Percentiles rank a stretch among this genome's conserved stretches.
phyloP scores from a whole-genome alignment of 139 green algal species.

The Nannochloris sp. region DNA sequence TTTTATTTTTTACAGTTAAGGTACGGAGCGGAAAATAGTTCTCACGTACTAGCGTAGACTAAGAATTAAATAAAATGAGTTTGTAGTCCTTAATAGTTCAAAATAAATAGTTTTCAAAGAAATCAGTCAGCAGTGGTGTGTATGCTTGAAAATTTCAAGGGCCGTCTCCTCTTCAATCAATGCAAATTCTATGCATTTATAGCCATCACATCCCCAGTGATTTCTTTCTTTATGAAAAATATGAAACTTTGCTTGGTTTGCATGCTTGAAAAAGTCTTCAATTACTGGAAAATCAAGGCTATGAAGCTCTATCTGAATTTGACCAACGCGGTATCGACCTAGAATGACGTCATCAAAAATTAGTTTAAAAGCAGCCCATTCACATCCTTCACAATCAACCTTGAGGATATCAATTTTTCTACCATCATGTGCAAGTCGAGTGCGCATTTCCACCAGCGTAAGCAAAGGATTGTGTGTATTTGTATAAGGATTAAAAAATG shows the following conservation, averaged over 20 bases:
- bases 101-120: no score
- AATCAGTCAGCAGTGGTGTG: no score
- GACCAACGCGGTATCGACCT: not conserved
- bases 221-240: slow-evolving; percentile 8
- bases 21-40: no score
- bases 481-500: no score
- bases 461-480: not conserved
- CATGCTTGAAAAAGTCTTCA: not conserved
- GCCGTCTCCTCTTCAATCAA: not conserved
- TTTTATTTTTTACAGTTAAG: no score
- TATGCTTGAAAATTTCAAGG: not conserved
- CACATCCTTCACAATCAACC: slow-evolving; percentile 6
- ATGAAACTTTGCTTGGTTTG: not conserved
- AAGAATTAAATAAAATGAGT: no score
- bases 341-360: not conserved
- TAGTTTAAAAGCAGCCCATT: not conserved
- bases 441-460: not conserved
- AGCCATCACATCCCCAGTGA: slow-evolving; percentile 9
- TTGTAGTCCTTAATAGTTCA: no score
- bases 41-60: no score
- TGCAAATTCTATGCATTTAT: slow-evolving; percentile 6
- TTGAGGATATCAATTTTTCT: not conserved
- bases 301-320: not conserved
- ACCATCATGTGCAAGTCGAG: not conserved
- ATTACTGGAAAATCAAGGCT: not conserved